These are phyloP conservation scores for Vitis hybrid DNA, from an alignment of 177 flowering plant genomes.

Conservation along the genomic window DNA sequence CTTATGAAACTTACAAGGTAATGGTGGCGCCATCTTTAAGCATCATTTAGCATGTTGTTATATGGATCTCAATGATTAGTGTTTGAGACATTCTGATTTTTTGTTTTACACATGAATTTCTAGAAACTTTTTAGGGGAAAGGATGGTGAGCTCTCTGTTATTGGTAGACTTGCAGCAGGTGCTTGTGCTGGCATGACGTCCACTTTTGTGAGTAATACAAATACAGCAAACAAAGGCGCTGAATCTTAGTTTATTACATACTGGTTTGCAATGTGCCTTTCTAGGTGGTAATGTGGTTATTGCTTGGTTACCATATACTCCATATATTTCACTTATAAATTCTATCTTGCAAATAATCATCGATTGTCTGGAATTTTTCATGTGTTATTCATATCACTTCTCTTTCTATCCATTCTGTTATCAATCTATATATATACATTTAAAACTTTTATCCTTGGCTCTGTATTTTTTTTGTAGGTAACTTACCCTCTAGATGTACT, in stretches of 20 bases:
- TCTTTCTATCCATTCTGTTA: background rate
- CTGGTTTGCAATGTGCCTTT: background rate
- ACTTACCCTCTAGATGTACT: constrained; percentile 96
- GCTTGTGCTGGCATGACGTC: constrained; percentile 99
- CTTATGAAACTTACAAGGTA: constrained; percentile 93
- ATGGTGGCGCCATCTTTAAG: background rate
- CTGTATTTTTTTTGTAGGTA: constrained; percentile 37
- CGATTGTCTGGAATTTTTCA: background rate
- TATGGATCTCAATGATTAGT: background rate
- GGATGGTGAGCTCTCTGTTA: constrained; percentile 79
- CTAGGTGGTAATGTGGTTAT: background rate
- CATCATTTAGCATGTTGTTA: background rate
- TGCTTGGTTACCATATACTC: background rate
- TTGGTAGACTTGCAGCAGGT: constrained; percentile 96
- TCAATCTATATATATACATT: background rate
- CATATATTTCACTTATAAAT: background rate
- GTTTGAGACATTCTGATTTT: background rate
- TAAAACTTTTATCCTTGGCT: background rate
- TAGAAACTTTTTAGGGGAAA: constrained; percentile 76
- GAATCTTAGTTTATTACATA: background rate
- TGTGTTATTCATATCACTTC: background rate
- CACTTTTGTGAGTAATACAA: constrained; percentile 67
- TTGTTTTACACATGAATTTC: constrained; percentile 14
- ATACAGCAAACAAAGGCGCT: background rate
- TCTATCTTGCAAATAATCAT: background rate